Evolutionary conservation across 2,329 filamentous ascomycete species (phyloP), one percentile per base, ranked within the genome.

Genomic region (Emergomyces orientalis): DNA sequence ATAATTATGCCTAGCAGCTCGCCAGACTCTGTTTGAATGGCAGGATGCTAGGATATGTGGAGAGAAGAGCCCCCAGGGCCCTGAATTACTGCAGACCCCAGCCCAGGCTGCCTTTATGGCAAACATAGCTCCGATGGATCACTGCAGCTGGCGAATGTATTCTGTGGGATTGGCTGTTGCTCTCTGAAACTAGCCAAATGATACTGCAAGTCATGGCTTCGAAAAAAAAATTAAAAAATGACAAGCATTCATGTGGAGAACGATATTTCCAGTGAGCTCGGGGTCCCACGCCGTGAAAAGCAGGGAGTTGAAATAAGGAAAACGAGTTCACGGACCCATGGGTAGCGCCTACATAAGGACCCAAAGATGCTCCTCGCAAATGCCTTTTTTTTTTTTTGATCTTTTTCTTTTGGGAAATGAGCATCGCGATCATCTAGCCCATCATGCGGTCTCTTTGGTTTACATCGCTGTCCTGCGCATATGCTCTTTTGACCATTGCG

Each of bases 361-460:
- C 25, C 25, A 17, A 58, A 62, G 8, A 52, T 52, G 51, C 9
- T 13, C 51, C 19, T 22, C 19, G 17, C 14, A 19, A 37, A n/a
- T 22, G 14, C 11, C 2, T 51, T 34, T 22, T 17, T 34, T 22
- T 17, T 19, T n/a, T 3, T n/a, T 34, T 3, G n/a, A 63, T 66
- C 41, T 32, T 54, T 47, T 51, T 51, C 17, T 37, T 49, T 41
- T 39, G 17, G 54, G 13, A 56, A 30, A 62, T 62, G 4, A 63
- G 57, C 39, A 51, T 51, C 25, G 22, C 25, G 13, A 17, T 22
- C 3, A 60, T 9, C 61, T 64, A 66, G 25, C 63, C 56, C 60
- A 64, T 65, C 41, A 73, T 73, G 71, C 72, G 65, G 60, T 65
- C 66, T 30, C 61, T 65, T 27, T 54, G 61, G 62, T 47, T 37